Base-by-base conservation (phyloP, 2,329 filamentous ascomycete genomes). In the Dendrostoma leiphaemia region DNA sequence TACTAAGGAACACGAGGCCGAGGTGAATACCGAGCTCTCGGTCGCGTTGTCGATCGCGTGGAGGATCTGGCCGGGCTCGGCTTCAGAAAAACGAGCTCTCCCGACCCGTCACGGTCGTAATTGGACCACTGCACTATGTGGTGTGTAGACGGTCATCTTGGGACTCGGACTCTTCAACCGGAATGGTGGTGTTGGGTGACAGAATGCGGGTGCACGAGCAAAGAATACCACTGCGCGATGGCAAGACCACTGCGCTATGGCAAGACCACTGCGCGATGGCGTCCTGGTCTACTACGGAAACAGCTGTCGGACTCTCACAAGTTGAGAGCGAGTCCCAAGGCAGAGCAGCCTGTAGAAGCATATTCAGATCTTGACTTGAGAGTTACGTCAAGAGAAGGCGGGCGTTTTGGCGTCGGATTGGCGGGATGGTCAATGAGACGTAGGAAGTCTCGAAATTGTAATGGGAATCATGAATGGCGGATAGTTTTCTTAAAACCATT, bases 331-430 rank as follows among this genome's bases (percentile, higher is more conserved):
- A 13, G 5, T 23, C 12, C 5, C 8, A 6, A 13, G 3, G 24
- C 12, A 24, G 26, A 49, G n/a, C 10, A 21, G 13, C 9, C n/a
- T 6, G 26, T 8, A 19, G 9, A 32, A 24, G 6, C 7, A 15
- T 9, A 3, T 24, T 26, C 8, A 31, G 17, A 37, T 37, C 19
- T 6, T 28, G 15, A 21, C 10, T 28, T 6, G 38, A 45, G 24
- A 5, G 23, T 15, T 40, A 8, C 29, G n/a, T 32, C 28, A 28
- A 24, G 48, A n/a, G 17, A 29, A 21, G 21, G 21, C 17, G 28
- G 48, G 48, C 48, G 48, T 51, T n/a, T 45, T 21, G 48, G 48
- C 32, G 48, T 51, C 40, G 29, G 40, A 10, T n/a, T 26, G 38
- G 38, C 28, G 9, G 48, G 26, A 23, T n/a, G 21, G 40, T 44